A percentile compares a stretch with the other conserved stretches of the same genome.
Conservation (phyloP, 2,329 filamentous ascomycete genomes). For the Phaeomoniella chlamydospora region DNA sequence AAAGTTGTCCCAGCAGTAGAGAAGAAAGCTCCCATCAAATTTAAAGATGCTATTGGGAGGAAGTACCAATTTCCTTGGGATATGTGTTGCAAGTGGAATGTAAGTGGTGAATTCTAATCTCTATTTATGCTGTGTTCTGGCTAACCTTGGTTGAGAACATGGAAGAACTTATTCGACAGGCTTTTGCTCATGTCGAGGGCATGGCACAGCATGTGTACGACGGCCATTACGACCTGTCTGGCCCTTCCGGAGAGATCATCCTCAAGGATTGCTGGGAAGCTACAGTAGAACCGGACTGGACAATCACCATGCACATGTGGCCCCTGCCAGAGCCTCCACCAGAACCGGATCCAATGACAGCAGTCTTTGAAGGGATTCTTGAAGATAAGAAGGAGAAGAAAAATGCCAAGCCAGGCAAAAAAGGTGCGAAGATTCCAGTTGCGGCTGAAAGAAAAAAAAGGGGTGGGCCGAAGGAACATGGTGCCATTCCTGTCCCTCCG, state of each 20-base stretch:
- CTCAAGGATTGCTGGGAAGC: slow-evolving; percentile 71
- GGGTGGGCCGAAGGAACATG: neutral
- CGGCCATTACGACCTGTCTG: slow-evolving; percentile 68
- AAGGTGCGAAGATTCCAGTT: slow-evolving; percentile 14
- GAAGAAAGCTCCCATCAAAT: slow-evolving; percentile 62
- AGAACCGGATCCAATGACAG: slow-evolving; percentile 1
- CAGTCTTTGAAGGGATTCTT: neutral
- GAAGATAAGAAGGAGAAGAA: slow-evolving; percentile 4
- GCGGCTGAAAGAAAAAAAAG: no score
- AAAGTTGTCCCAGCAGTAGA: slow-evolving; percentile 29
- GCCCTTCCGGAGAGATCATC: slow-evolving; percentile 69
- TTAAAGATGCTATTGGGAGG: slow-evolving; percentile 80
- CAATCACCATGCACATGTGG: slow-evolving; percentile 55
- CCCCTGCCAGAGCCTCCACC: slow-evolving; percentile 39
- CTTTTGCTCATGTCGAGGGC: slow-evolving; percentile 63
- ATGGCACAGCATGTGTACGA: slow-evolving; percentile 63
- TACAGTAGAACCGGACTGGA: slow-evolving; percentile 64
- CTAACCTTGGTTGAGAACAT: slow-evolving; percentile 45
- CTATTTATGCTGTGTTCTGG: slow-evolving; percentile 1
- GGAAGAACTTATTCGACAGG: slow-evolving; percentile 75
- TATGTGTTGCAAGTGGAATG: slow-evolving; percentile 69
- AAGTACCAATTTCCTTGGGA: slow-evolving; percentile 90
- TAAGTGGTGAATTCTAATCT: slow-evolving; percentile 29
- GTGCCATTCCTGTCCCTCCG: neutral
- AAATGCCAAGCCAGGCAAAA: slow-evolving; percentile 10